Evolutionary conservation across 2,329 filamentous ascomycete genomes (phyloP), one percentile per base, ranked within the genome.

Genomic region (Trichoderma sp.): DNA sequence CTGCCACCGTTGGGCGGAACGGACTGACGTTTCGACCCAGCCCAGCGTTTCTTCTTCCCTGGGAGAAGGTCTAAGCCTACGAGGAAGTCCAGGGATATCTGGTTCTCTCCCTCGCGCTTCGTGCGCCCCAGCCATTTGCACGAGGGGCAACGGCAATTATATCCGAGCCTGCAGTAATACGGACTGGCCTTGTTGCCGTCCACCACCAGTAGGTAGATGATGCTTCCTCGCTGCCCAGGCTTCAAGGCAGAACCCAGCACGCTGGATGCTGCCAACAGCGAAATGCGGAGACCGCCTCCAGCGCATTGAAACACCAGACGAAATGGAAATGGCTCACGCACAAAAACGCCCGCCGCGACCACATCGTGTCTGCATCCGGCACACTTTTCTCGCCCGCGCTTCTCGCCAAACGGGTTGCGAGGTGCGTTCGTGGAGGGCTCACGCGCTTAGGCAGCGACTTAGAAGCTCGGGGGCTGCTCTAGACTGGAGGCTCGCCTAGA

Each of bases 371-470:
- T n/a, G 26, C 14, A 37, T 28, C n/a, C 46, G 21, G 59, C 59
- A 56, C 61, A 21, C 34, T n/a, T 43, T 32, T 24, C 21, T 49
- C 37, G 37, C 63, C n/a, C 54, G 63, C 63, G 52, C 34, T 43
- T 66, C 52, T 55, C 52, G 34, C 37, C 26, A 14, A 18, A 34
- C 32, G 28, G 61, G 49, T 49, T 65, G 37, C 37, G 6, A 43
- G 49, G 51, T 56, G 51, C 32, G 46, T 65, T 56, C 26, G 39
- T 30, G 26, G 51, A 26, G 51, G 51, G 61, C 49, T 32, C 51
- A 56, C 63, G 63, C 63, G 63, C 63, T 58, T 66, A 66, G 51
- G 43, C 54, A 37, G 24, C 63, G 54, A 66, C 54, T 66, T n/a
- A 43, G 14, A 24, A 24, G 52, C 46, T 26, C 56, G 34, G 56